A percentile compares a stretch with the other conserved stretches of the same genome.
phyloP scores from a whole-genome alignment of 73 alveolate species.

The Tetrahymena malaccensis region DNA sequence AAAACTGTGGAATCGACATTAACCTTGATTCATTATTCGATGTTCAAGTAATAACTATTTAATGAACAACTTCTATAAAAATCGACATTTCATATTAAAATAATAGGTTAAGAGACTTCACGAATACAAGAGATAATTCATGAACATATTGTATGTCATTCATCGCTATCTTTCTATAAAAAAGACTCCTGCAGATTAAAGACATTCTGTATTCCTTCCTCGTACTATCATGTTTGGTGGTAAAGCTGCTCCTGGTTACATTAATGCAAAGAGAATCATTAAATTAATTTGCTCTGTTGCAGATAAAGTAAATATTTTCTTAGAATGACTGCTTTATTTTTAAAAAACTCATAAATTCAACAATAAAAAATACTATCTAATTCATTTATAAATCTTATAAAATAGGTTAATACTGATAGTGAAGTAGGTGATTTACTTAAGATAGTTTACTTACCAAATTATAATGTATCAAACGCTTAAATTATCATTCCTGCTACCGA shows the following conservation, averaged over 20 bases:
- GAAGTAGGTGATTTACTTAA: constrained; percentile 79
- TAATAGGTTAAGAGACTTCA: constrained; percentile 90
- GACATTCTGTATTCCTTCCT: constrained; percentile 53
- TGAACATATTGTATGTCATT: constrained; percentile 80
- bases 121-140: constrained; percentile 94
- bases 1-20: constrained; percentile 48
- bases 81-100: neutral
- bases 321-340: no score
- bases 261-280: constrained; percentile 92
- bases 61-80: no score
- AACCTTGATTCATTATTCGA: constrained; percentile 35
- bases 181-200: constrained; percentile 60
- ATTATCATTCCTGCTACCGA: constrained; percentile 98
- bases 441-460: constrained; percentile 91
- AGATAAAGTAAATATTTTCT: neutral
- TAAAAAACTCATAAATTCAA: neutral
- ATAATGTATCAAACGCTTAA: constrained; percentile 91
- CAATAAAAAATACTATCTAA: no score
- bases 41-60: neutral
- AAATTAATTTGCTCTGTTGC: constrained; percentile 80
- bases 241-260: constrained; percentile 98
- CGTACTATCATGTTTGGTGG: constrained; percentile 91
- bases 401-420: constrained; percentile 83
- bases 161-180: constrained; percentile 57
- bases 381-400: neutral